Evolutionary conservation across 331 rosid genomes (phyloP).

Genomic region (Cucumis variabilis): DNA sequence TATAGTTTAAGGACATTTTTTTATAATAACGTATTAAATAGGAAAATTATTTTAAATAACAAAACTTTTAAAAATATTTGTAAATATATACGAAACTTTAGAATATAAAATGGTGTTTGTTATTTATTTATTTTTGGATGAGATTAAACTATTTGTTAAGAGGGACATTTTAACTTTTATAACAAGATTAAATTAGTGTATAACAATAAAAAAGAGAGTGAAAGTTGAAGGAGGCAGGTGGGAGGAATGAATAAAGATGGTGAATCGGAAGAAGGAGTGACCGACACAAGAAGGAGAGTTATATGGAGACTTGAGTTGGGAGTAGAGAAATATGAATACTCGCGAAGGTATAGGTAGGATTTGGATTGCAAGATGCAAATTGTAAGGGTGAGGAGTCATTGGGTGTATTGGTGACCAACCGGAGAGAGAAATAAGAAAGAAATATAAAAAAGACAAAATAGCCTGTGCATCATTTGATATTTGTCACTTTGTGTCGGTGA

Average conservation of each 20-base stretch:
- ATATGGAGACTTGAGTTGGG: neutral
- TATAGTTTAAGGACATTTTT: too few relatives aligned
- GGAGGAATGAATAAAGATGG: neutral
- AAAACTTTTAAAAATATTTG: too few relatives aligned
- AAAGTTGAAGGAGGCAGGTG: neutral
- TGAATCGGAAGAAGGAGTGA: neutral
- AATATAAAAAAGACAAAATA: slow-evolving; percentile 4
- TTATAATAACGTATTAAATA: too few relatives aligned
- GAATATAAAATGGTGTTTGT: too few relatives aligned
- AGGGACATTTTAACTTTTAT: too few relatives aligned
- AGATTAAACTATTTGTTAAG: too few relatives aligned
- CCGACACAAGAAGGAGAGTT: neutral
- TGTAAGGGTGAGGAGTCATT: neutral
- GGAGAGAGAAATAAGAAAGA: slow-evolving; percentile 16
- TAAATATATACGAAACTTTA: too few relatives aligned
- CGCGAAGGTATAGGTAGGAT: neutral
- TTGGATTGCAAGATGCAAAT: too few relatives aligned
- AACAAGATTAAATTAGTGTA: too few relatives aligned
- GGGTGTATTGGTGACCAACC: neutral
- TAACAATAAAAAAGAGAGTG: neutral
- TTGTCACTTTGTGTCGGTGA: slow-evolving; percentile 29
- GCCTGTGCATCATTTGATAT: slow-evolving; percentile 18
- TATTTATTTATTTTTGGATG: too few relatives aligned
- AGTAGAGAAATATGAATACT: neutral
- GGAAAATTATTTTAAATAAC: too few relatives aligned